Base-by-base conservation (phyloP, 2,329 filamentous ascomycete genomes). In the Phaeosphaeria sp. region DNA sequence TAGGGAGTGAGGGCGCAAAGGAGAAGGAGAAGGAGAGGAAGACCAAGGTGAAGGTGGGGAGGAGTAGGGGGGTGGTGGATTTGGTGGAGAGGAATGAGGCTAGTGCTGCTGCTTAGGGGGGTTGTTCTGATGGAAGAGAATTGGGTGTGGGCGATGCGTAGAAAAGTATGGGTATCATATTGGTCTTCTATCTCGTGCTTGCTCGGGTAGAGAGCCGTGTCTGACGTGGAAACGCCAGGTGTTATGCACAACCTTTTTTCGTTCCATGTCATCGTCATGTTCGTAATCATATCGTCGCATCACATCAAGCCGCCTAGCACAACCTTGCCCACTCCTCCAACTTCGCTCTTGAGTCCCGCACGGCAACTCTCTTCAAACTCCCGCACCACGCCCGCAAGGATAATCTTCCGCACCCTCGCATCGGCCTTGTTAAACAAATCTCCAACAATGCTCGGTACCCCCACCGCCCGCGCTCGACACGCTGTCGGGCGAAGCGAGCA, bases 351-450 rank as follows among this genome's bases (percentile, higher is more conserved):
- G 27, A 92, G 86, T 10, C 90, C 89, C 46, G 82, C 83, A 46
- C 94, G 83, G 74, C 90, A 95, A 20, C 87, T 87, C 56, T 97
- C 94, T 76, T 98, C 95, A 75, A 98, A 97, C 72, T 99, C 95
- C 66, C 93, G 89, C 48, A 97, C 89, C 1, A 96, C 87, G 6
- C 90, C 90, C 47, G 92, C 89, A 1, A 99, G 86, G 59, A 99
- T 90, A 50, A 97, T 88, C 80, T 97, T 98, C 60, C 93, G 84
- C 46, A 99, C 85, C 63, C 88, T 89, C 6, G 89, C 85, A 78
- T 99, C 95, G 0, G 91, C 92, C 78, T 99, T 99, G 11, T 87
- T 85, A 67, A 99, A 99, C 53, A 94, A 82, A 74, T 98, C 95
- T 0, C 89, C 91, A 0, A 98, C 83, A 0, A 65, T 62, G 23